phyloP scores from a whole-genome alignment of 805 yeast genomes.

The Starmerella vitae region DNA sequence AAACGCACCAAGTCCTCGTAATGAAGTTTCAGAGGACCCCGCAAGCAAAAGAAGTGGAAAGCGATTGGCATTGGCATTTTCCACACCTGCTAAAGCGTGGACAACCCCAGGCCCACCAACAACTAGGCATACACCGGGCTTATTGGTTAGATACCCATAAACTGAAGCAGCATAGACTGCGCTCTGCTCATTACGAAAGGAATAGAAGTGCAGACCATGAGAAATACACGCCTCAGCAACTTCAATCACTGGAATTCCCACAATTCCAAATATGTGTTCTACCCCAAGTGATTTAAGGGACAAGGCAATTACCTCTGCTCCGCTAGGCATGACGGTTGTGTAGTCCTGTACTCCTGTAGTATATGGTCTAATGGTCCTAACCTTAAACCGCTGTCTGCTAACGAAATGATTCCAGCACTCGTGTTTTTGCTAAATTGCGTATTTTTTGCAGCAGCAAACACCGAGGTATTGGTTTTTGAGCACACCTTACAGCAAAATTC shows the following conservation, averaged over 20 bases:
- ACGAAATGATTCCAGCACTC: too few relatives aligned
- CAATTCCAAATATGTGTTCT: conserved; percentile 50
- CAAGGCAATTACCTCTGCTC: conserved; percentile 38
- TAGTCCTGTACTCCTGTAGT: too few relatives aligned
- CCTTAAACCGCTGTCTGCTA: too few relatives aligned
- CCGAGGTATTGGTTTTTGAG: too few relatives aligned
- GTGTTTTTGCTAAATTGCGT: too few relatives aligned
- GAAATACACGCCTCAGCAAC: conserved; percentile 48
- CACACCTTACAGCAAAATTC: too few relatives aligned
- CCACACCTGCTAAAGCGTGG: conserved; percentile 53
- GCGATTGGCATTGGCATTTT: conserved; percentile 46
- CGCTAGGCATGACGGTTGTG: conserved; percentile 22
- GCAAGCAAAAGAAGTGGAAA: conserved; percentile 58
- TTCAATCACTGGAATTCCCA: conserved; percentile 65
- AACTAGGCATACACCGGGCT: conserved; percentile 53
- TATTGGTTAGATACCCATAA: conserved; percentile 51
- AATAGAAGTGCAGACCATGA: conserved; percentile 41
- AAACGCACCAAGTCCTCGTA: conserved; percentile 47
- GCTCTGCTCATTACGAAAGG: conserved; percentile 59
- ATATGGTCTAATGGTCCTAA: too few relatives aligned
- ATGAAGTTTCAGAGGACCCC: conserved; percentile 42
- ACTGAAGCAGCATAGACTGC: conserved; percentile 66
- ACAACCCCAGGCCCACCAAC: conserved; percentile 69
- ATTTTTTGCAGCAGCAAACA: too few relatives aligned
- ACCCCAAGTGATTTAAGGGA: conserved; percentile 39